Evolutionary conservation across 2,329 filamentous ascomycete species (phyloP).

Genomic region (Aspergillus oerlinghausenensis): DNA sequence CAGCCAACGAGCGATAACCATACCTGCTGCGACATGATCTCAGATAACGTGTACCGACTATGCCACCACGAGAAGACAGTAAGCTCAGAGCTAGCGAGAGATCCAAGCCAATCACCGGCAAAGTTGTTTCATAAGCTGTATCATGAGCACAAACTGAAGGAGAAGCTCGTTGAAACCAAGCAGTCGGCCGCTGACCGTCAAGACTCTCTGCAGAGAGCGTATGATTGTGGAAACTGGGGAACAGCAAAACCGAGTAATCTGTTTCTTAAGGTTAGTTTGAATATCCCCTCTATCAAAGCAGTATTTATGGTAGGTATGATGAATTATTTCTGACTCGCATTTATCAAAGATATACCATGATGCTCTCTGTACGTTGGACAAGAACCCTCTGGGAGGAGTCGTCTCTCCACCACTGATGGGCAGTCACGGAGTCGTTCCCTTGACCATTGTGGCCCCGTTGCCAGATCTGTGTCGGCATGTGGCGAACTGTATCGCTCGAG

Average conservation of each 20-base stretch:
- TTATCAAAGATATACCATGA: conserved; percentile 57
- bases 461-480: conserved; percentile 71
- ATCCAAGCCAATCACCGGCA: conserved; percentile 50
- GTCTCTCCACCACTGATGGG: conserved; percentile 58
- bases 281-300: neutral
- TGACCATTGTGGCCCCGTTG: conserved; percentile 65
- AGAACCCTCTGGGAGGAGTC: conserved; percentile 41
- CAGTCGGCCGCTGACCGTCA: conserved; percentile 15
- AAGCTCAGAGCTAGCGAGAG: conserved; percentile 52
- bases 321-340: neutral
- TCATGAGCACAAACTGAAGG: conserved; percentile 28
- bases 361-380: conserved; percentile 45
- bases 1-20: conserved; percentile 14
- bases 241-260: conserved; percentile 58
- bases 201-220: conserved; percentile 51
- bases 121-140: conserved; percentile 57
- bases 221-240: conserved; percentile 65
- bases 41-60: conserved; percentile 47
- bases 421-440: conserved; percentile 59
- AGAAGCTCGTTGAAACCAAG: conserved; percentile 19
- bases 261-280: conserved; percentile 54
- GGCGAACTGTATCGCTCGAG: conserved; percentile 69
- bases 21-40: conserved; percentile 31
- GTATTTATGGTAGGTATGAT: neutral
- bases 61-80: conserved; percentile 54